A percentile compares a stretch with the other conserved stretches of the same genome.
Conservation (phyloP, 2,329 filamentous ascomycete genomes). For the Penicillium occitanis region DNA sequence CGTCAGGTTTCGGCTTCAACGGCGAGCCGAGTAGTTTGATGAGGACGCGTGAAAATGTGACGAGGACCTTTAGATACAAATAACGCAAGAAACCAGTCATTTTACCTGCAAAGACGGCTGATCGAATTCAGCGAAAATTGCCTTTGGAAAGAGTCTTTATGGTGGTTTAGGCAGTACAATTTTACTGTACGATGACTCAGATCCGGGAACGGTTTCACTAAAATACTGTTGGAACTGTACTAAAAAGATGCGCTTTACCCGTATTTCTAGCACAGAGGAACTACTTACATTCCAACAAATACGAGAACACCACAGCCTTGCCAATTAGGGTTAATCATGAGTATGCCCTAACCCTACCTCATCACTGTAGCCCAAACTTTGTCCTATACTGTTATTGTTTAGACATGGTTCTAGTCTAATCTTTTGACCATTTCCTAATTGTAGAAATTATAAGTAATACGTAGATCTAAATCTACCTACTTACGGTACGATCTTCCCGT, state of each 20-base stretch:
- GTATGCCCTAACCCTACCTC: neutral
- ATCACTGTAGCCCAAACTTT: neutral
- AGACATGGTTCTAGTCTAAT: no score
- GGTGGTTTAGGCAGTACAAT: neutral
- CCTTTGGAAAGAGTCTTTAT: neutral
- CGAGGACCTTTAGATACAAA: constrained; percentile 13
- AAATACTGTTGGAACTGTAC: no score
- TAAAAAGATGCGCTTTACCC: no score
- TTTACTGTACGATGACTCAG: neutral
- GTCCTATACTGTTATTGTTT: neutral
- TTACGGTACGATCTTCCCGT: no score
- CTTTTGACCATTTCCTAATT: neutral
- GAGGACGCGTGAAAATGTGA: constrained; percentile 10
- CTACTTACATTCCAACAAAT: neutral
- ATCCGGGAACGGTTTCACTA: neutral
- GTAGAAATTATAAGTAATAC: no score
- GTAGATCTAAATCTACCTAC: neutral
- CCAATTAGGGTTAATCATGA: neutral
- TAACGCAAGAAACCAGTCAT: constrained; percentile 7
- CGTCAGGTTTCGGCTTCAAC: constrained; percentile 27
- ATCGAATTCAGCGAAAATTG: neutral
- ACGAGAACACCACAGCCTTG: neutral
- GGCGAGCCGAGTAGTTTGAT: neutral
- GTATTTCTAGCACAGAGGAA: no score
- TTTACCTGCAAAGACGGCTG: neutral